A percentile compares a stretch with the other conserved stretches of the same genome.
Evolutionary conservation across 75 land plant species (phyloP).

Genomic region (Azolla pinnata): DNA sequence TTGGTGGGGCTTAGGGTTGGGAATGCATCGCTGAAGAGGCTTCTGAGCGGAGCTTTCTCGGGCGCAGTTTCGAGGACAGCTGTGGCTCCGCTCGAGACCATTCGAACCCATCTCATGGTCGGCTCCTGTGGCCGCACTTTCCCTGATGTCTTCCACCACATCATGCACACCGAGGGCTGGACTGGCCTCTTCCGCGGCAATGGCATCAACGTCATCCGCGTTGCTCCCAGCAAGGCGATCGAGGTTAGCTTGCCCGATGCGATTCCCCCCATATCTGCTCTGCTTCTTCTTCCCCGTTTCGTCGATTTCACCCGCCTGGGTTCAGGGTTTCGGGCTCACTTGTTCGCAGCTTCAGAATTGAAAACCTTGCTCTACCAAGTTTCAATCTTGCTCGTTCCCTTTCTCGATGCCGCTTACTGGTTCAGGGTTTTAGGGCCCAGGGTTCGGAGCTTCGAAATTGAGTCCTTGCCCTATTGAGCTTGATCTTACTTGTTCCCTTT

Average conservation of each 20-base stretch:
- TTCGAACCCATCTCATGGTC: constrained; percentile 95
- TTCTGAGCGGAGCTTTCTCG: constrained; percentile 85
- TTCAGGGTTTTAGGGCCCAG: too few relatives aligned
- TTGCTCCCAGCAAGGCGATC: constrained; percentile 96
- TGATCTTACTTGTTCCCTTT: too few relatives aligned
- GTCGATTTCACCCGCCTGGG: too few relatives aligned
- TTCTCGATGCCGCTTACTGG: too few relatives aligned
- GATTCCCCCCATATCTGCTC: background rate
- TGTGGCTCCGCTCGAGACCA: constrained; percentile 96
- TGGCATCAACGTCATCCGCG: constrained; percentile 88
- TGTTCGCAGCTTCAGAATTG: too few relatives aligned
- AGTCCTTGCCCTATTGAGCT: too few relatives aligned
- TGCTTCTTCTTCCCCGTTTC: background rate
- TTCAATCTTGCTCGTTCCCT: too few relatives aligned
- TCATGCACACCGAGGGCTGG: constrained; percentile 90
- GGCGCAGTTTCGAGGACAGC: constrained; percentile 87
- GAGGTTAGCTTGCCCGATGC: constrained; percentile 49
- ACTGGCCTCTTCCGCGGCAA: constrained; percentile 89
- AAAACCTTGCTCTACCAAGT: too few relatives aligned
- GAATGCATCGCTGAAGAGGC: constrained; percentile 66
- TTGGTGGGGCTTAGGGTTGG: constrained; percentile 48
- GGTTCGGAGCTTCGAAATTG: too few relatives aligned
- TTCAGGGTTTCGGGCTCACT: too few relatives aligned
- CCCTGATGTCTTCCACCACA: constrained; percentile 52
- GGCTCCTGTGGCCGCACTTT: constrained; percentile 64